A percentile compares a stretch with the other conserved stretches of the same genome.
These are phyloP conservation scores for Flaveria bidentis DNA, from an alignment of 129 eudicot genomes.

Conservation along the genomic window DNA sequence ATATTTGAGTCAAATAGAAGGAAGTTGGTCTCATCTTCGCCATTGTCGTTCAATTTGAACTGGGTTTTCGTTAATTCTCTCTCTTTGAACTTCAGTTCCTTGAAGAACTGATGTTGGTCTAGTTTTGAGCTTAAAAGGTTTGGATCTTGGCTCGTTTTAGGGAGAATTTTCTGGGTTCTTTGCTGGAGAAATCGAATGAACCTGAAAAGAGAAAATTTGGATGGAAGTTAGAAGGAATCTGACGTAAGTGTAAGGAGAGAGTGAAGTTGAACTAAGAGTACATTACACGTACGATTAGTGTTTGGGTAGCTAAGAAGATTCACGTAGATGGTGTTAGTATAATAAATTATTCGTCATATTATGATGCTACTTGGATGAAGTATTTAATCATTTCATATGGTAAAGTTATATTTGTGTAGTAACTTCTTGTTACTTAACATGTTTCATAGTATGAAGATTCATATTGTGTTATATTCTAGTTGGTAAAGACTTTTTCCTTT, in stretches of 20 bases:
- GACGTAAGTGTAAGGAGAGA: constrained; percentile 32
- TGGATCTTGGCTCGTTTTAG: constrained; percentile 25
- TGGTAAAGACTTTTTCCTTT: no score
- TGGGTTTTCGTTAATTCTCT: constrained; percentile 6
- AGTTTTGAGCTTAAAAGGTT: constrained; percentile 22
- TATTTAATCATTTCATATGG: no score
- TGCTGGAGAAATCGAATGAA: constrained; percentile 3
- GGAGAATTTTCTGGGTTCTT: constrained; percentile 18
- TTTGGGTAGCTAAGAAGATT: no score
- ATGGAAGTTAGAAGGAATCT: constrained; percentile 30
- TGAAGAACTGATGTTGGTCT: constrained; percentile 12
- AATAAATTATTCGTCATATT: no score
- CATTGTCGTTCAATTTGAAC: constrained; percentile 4
- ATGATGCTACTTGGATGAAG: no score
- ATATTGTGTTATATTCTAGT: no score
- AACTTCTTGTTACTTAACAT: no score
- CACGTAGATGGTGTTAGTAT: no score
- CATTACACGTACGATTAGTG: no score
- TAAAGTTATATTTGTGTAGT: no score
- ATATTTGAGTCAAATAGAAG: constrained; percentile 24
- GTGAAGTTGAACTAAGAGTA: constrained; percentile 23
- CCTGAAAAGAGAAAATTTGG: constrained; percentile 6
- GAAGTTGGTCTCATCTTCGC: constrained; percentile 12
- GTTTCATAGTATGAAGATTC: no score
- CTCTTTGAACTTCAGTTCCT: constrained; percentile 37